These are phyloP conservation scores for Austroboletus eburneus DNA, from an alignment of 768 basidiomycete genomes.

Conservation along the genomic window DNA sequence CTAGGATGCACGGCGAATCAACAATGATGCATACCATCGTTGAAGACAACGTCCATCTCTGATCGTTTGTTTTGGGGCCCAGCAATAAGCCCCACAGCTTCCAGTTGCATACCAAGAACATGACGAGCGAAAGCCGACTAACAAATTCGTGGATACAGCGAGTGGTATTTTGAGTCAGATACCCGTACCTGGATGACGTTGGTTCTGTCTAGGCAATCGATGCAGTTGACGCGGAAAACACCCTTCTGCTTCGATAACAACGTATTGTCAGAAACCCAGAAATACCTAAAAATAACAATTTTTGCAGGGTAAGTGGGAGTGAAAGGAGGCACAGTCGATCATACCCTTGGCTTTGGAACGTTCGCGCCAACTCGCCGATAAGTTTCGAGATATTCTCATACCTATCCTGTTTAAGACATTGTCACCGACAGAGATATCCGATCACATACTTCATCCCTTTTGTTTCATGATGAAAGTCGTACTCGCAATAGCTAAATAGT, in stretches of 20 bases:
- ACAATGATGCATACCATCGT: constrained; percentile 52
- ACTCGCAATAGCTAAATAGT: constrained; percentile 61
- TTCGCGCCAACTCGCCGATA: constrained; percentile 61
- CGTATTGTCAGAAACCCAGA: constrained; percentile 72
- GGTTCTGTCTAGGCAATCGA: constrained; percentile 92
- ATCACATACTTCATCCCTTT: constrained; percentile 83
- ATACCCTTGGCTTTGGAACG: constrained; percentile 79
- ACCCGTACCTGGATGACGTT: constrained; percentile 81
- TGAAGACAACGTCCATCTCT: constrained; percentile 72
- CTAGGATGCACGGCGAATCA: not conserved
- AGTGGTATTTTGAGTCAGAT: not conserved
- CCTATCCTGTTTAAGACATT: constrained; percentile 33
- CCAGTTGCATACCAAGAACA: constrained; percentile 70
- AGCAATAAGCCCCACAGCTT: constrained; percentile 64
- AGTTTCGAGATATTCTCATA: constrained; percentile 90
- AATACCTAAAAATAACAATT: constrained; percentile 47
- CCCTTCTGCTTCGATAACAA: constrained; percentile 81
- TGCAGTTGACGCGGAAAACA: constrained; percentile 88
- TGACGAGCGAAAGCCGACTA: constrained; percentile 91
- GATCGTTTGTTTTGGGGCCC: constrained; percentile 49
- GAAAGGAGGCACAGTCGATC: constrained; percentile 6
- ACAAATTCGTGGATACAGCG: constrained; percentile 5
- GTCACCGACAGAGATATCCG: not conserved
- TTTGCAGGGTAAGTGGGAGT: constrained; percentile 1
- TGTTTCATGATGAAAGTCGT: constrained; percentile 93